Conservation (phyloP, 2,329 filamentous ascomycete genomes). For the Neurospora crassa region DNA sequence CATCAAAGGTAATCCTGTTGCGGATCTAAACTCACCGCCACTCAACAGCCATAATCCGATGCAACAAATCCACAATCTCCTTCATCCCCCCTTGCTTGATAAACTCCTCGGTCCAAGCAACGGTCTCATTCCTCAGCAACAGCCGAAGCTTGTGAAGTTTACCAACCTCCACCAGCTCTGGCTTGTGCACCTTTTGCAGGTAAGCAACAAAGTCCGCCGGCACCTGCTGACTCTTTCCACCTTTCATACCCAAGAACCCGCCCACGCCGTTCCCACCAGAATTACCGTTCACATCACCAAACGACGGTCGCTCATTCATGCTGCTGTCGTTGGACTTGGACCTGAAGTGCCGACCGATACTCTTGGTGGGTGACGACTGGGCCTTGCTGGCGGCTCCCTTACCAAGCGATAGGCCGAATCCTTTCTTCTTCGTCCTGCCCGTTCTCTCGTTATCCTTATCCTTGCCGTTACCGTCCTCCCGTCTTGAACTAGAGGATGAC, state of each 20-base stretch:
- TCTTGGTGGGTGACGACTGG: constrained; percentile 62
- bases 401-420: constrained; percentile 70
- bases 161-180: constrained; percentile 81
- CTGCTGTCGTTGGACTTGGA: constrained; percentile 67
- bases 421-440: constrained; percentile 45
- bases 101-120: constrained; percentile 90
- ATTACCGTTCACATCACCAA: constrained; percentile 33
- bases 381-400: constrained; percentile 47
- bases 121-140: constrained; percentile 85
- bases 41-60: constrained; percentile 90
- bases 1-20: too few species aligned
- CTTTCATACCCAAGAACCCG: constrained; percentile 43
- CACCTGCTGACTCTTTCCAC: constrained; percentile 63
- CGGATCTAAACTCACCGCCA: constrained; percentile 60
- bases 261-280: constrained; percentile 26
- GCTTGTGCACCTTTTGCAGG: constrained; percentile 69
- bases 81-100: constrained; percentile 85
- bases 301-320: constrained; percentile 47
- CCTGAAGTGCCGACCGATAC: constrained; percentile 53
- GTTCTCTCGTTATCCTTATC: constrained; percentile 20
- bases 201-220: constrained; percentile 83
- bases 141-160: constrained; percentile 89
- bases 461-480: constrained; percentile 28
- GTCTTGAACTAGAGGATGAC: constrained; percentile 20
- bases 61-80: constrained; percentile 75